Conservation (phyloP, 495 filamentous ascomycete genomes). For the Penicillium turbatum region DNA sequence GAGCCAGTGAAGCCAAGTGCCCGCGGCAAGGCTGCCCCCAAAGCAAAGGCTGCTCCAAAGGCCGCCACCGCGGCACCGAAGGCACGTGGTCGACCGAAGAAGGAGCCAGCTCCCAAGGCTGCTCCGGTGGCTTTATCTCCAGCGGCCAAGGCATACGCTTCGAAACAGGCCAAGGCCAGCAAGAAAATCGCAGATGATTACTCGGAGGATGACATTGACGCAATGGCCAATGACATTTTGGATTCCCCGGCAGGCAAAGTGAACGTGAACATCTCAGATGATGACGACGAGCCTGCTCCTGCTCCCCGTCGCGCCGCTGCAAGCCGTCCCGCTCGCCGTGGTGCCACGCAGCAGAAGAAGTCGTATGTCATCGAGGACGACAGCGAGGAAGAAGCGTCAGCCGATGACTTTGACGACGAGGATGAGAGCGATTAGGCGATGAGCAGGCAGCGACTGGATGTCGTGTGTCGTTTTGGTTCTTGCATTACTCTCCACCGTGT, state of each 20-base stretch:
- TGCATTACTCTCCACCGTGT: constrained; percentile 6
- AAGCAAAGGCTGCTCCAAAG: constrained; percentile 29
- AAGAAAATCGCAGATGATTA: constrained; percentile 37
- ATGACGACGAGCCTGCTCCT: constrained; percentile 33
- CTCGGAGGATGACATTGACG: constrained; percentile 48
- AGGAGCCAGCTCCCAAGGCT: constrained; percentile 36
- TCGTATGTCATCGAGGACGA: constrained; percentile 55
- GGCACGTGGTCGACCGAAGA: constrained; percentile 41
- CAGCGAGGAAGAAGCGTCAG: constrained; percentile 43
- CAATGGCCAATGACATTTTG: constrained; percentile 54
- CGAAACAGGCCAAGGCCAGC: constrained; percentile 60
- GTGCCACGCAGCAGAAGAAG: constrained; percentile 47
- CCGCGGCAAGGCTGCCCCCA: constrained; percentile 25
- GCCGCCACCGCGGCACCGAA: constrained; percentile 31
- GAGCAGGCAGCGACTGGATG: neutral
- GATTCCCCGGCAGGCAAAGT: constrained; percentile 43
- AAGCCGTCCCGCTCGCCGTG: constrained; percentile 49
- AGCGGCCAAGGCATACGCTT: constrained; percentile 77
- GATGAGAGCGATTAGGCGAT: constrained; percentile 36
- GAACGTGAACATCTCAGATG: constrained; percentile 29
- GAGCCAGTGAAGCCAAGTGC: constrained; percentile 22
- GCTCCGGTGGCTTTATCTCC: constrained; percentile 59
- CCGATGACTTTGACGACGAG: constrained; percentile 35
- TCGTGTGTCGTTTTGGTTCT: constrained; percentile 9
- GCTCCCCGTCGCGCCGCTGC: constrained; percentile 36